Evolutionary conservation across 139 green algal species (phyloP), one percentile per base, ranked within the genome.

Genomic region (Tetradesmus lagerheimii): DNA sequence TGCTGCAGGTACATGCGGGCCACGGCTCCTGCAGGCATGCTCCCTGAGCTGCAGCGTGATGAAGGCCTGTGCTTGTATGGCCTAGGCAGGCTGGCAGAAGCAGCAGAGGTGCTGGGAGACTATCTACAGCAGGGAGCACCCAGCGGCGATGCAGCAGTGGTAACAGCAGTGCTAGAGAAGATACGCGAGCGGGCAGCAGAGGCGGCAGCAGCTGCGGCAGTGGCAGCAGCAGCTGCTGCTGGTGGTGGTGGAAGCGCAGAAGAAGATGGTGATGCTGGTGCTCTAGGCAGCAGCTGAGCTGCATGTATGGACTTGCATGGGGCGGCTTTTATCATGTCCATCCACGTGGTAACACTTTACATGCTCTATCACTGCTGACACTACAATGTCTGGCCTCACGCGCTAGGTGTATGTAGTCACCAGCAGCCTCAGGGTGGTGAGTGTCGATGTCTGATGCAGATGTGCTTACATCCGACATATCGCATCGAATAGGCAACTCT

Each of bases 1-100:
- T 84, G 78, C 78, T 84, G 83, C 62, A 89, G 85, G 85, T 89
- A 84, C 78, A 91, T 81, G 87, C 76, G 57, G 11, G 87, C 76
- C 25, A 86, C 76, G 18, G 87, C 74, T 2, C 87, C 87, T 20
- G n/a, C 27, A 38, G 87, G 53, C 27, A 12, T 29, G 25, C 76
- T 85, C 6, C 57, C 87, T n/a, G 76, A 80, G 29, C 34, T 80
- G 14, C 76, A 87, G 50, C 57, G 87, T 20, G 87, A 91, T 35
- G 87, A 91, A 57, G 87, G 77, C 1, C 67, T 86, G 87, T 87
- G 87, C 41, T 66, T 90, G 31, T 90, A 90, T 29, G 76, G 43
- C 45, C 50, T 90, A 50, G 85, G 85, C 39, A 82, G 85, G 39
- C 53, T 43, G 39, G 67, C 76, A 25, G 85, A 89, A n/a, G 85